Percentiles rank a stretch among this genome's conserved stretches.
Evolutionary conservation across 2,329 filamentous ascomycete genomes (phyloP).

Genomic region (Corinectria fuckeliana): DNA sequence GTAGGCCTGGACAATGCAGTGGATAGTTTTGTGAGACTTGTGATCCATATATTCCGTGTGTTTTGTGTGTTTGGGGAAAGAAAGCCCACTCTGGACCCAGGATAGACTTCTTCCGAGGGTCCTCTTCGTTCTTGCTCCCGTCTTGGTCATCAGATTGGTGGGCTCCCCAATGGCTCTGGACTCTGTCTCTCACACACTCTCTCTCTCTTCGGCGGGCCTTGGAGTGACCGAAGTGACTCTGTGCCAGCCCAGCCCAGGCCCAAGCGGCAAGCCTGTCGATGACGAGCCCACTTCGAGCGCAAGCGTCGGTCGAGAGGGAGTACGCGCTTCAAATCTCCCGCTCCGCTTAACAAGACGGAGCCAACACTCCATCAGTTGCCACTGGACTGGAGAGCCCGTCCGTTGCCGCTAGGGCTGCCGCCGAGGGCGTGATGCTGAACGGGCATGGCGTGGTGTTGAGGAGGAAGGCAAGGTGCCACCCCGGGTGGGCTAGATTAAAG

Average conservation of each 20-base stretch:
- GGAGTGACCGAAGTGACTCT: not conserved
- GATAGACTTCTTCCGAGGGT: not conserved
- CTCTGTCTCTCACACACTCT: too few species aligned
- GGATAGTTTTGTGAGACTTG: not conserved
- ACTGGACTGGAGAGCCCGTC: not conserved
- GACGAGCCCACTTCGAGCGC: slow-evolving; percentile 35
- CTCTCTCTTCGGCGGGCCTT: too few species aligned
- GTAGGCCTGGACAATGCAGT: not conserved
- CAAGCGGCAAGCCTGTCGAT: slow-evolving; percentile 28
- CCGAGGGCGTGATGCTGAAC: not conserved
- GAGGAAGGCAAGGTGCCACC: not conserved
- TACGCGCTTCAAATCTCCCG: too few species aligned
- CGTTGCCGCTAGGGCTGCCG: not conserved
- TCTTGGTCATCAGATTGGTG: not conserved
- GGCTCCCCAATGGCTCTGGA: too few species aligned
- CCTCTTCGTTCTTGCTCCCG: not conserved
- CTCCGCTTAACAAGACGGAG: too few species aligned
- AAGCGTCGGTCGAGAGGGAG: slow-evolving; percentile 27
- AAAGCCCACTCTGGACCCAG: not conserved
- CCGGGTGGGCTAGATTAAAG: not conserved
- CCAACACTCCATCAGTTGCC: not conserved
- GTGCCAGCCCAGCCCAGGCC: slow-evolving; percentile 19
- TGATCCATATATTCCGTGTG: not conserved
- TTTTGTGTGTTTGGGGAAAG: not conserved
- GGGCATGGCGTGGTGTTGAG: not conserved